Percentiles rank a stretch among this genome's conserved stretches.
Conservation (phyloP, 2,329 filamentous ascomycete species). For the Exophiala bonariae region DNA sequence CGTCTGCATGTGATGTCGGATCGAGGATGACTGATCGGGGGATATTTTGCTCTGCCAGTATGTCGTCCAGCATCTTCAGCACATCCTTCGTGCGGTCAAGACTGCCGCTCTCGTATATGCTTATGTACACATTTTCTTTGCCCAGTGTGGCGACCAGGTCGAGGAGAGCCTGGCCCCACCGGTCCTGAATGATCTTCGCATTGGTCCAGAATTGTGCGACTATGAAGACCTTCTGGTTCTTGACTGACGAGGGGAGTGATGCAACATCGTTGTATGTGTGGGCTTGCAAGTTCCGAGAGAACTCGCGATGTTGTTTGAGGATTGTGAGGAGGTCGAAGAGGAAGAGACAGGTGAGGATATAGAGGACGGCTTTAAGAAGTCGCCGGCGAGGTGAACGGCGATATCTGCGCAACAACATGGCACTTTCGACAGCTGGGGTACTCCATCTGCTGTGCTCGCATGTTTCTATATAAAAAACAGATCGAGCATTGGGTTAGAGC, state of each 20-base stretch:
- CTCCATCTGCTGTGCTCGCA: constrained; percentile 14
- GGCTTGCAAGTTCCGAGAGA: constrained; percentile 20
- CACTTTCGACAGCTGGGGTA: neutral
- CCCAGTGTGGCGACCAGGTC: constrained; percentile 59
- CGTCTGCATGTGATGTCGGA: constrained; percentile 59
- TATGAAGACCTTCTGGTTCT: constrained; percentile 57
- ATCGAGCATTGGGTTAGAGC: no score
- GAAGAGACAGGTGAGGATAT: constrained; percentile 12
- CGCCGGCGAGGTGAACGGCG: constrained; percentile 20
- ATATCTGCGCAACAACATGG: constrained; percentile 23
- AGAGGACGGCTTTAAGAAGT: constrained; percentile 15
- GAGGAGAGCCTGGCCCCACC: constrained; percentile 64
- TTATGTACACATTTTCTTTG: constrained; percentile 65
- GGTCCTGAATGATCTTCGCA: constrained; percentile 57
- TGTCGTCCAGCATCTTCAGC: constrained; percentile 55
- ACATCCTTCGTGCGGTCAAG: constrained; percentile 67
- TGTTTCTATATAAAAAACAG: neutral
- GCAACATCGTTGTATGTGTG: constrained; percentile 23
- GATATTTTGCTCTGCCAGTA: constrained; percentile 42
- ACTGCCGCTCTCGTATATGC: constrained; percentile 68
- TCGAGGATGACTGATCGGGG: constrained; percentile 58
- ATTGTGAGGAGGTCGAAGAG: constrained; percentile 25
- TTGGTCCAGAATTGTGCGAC: constrained; percentile 70
- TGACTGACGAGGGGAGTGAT: constrained; percentile 20
- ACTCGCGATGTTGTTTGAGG: constrained; percentile 25